Evolutionary conservation across 257 asterid genomes (phyloP).

Genomic region (Paulownia fortunei): DNA sequence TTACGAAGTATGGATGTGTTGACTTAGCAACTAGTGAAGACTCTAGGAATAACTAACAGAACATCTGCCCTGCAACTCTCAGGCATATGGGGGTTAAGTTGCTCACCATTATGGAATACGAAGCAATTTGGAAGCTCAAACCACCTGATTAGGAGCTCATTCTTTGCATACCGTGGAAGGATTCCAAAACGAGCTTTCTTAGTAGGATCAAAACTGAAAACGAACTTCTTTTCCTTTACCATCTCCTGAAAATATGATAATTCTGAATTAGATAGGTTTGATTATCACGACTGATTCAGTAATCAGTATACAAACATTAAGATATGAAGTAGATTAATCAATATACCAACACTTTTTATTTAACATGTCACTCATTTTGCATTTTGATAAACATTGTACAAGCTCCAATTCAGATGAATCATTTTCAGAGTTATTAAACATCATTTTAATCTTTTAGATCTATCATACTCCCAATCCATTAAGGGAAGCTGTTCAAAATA

Average conservation of each 20-base stretch:
- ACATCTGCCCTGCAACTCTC: constrained; percentile 19
- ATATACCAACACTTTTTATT: background rate
- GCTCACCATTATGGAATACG: constrained; percentile 95
- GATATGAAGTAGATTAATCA: background rate
- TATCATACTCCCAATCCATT: background rate
- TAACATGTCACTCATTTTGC: background rate
- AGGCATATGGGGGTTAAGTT: constrained; percentile 24
- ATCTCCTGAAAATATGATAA: constrained; percentile 69
- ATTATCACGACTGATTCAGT: constrained; percentile 6
- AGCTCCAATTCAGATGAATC: constrained; percentile 4
- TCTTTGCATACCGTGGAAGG: constrained; percentile 91
- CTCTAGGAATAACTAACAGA: constrained; percentile 2
- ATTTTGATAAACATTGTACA: background rate
- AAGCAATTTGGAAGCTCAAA: constrained; percentile 98
- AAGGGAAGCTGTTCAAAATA: background rate
- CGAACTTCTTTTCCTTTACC: constrained; percentile 80
- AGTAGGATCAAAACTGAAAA: constrained; percentile 76
- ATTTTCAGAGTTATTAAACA: constrained; percentile 1
- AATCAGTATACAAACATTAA: background rate
- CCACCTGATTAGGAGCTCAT: constrained; percentile 84
- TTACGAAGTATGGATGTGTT: background rate
- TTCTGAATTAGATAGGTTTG: constrained; percentile 20
- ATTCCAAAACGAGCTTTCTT: constrained; percentile 92
- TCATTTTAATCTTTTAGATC: background rate
- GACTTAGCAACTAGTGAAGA: background rate